These are phyloP conservation scores for Aspergillus intermedius DNA, from an alignment of 2,329 filamentous ascomycete species.

Conservation along the genomic window DNA sequence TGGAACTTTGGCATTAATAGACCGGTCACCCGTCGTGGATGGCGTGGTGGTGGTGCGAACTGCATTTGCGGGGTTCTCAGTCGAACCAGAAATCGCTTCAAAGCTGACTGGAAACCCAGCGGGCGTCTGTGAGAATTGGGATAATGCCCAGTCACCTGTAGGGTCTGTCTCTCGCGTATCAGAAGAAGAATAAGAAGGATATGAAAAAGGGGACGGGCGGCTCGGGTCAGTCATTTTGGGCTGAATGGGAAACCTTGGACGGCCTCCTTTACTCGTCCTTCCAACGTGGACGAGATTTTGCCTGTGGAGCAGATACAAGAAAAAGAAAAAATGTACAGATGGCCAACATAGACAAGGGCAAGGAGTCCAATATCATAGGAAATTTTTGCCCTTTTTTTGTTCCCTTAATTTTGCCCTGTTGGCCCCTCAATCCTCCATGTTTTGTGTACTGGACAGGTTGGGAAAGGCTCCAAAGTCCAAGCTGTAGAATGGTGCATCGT, in stretches of 20 bases:
- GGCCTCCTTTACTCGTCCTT: constrained; percentile 7
- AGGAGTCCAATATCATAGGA: neutral
- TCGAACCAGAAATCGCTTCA: constrained; percentile 10
- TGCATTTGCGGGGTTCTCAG: constrained; percentile 8
- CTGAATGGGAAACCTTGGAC: constrained; percentile 3
- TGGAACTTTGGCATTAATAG: constrained; percentile 23
- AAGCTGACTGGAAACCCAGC: constrained; percentile 9
- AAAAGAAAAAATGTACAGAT: neutral
- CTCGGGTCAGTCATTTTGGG: constrained; percentile 17
- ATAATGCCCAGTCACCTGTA: constrained; percentile 10
- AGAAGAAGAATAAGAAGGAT: constrained; percentile 10
- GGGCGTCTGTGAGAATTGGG: constrained; percentile 12
- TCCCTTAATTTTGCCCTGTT: neutral
- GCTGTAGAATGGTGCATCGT: constrained; percentile 3
- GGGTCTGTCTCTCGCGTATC: constrained; percentile 12
- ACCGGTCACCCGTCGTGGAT: constrained; percentile 9
- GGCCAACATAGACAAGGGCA: neutral
- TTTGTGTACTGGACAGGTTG: neutral
- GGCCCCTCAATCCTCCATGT: neutral
- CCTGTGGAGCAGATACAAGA: neutral
- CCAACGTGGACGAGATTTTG: constrained; percentile 2
- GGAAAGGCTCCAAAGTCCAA: neutral
- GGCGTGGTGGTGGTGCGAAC: constrained; percentile 5
- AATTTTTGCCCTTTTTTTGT: neutral
- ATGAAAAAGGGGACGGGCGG: constrained; percentile 11